Evolutionary conservation across 495 filamentous ascomycete genomes (phyloP), one percentile per base, ranked within the genome.

Genomic region (Chaetomium fimeti): DNA sequence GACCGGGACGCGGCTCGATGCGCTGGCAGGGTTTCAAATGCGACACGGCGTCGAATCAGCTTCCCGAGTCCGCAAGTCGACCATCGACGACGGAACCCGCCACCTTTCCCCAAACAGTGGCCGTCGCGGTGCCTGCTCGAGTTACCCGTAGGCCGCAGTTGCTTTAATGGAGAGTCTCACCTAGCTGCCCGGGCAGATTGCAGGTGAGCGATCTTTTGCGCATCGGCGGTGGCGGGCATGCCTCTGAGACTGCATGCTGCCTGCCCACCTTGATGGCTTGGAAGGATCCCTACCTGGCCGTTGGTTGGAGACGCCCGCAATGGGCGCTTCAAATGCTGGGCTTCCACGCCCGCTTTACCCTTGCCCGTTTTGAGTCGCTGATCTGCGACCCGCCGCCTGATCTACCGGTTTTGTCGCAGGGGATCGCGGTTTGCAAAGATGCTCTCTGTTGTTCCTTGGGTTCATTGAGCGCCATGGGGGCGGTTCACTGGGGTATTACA

Each of bases 11-110:
- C 67, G 68, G 65, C 56, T 69, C 65, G 61, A 71, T 74, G 70
- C 68, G 72, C 68, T 74, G 72, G 70, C 72, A 71, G 54, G 71
- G 72, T 74, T 74, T 74, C 72, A 72, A 69, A 66, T 67, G 66
- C 67, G 66, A 47, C 49, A 7, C 61, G 38, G 51, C 62, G 57
- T 68, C 72, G 58, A 71, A 74, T 70, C 66, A 69, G 58, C 56
- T 60, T 57, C 51, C 62, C 28, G 57, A 60, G 57, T 61, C 52
- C 45, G 27, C 51, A 63, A 16, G 51, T 43, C 25, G 52, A 62
- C 64, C 28, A 43, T 63, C 60, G 57, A 58, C 63, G 63, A 25
- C 36, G 24, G 27, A n/a, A 12, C 18, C 18, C 2, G 28, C 27
- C 51, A 32, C 45, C 36, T 8, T 20, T 27, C 45, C 7, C 22